Evolutionary conservation across 305 asterid species (phyloP), one percentile per base, ranked within the genome.

Genomic region (Solanum chacoense): DNA sequence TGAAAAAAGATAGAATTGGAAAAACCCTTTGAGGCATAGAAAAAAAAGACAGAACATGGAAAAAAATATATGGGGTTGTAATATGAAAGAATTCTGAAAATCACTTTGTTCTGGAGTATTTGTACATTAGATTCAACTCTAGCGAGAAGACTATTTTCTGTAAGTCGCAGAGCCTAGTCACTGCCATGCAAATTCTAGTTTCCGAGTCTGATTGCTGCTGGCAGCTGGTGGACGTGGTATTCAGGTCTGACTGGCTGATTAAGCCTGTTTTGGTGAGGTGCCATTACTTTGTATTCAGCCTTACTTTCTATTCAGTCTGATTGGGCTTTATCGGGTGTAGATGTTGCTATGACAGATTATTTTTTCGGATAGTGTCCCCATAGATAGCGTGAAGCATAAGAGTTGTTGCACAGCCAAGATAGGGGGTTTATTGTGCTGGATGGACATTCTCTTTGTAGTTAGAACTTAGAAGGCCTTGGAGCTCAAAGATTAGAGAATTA

Each of bases 191-290:
- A 77, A 55, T 91, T 71, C 87, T 91, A 83, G 87, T 80, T 87
- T 86, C 90, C 55, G 50, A 81, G 91, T 88, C 85, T 80, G 91
- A 88, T 88, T 90, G 86, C 87, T 76, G 91, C 88, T 83, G 91
- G 78, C 89, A 74, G 94, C 74, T 85, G 90, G 88, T 90, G 90
- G 85, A 88, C 87, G 12, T 88, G 84, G 37, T 89, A 24, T 87
- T 72, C 90, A 34, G 90, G 76, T 71, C 31, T 88, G 88, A 24
- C 87, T 89, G 88, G 89, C 90, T 76, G 84, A 89, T 87, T 88
- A 74, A 84, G 88, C 90, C 88, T 79, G 88, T 90, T 69, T 75
- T 76, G 93, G 93, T 89, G 92, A 89, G 92, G 92, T 88, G 91
- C 87, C 88, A 69, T 71, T 90, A 85, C 89, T 87, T 89, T 85